Base-by-base conservation (phyloP, 2,329 filamentous ascomycete genomes). In the Alternaria arbusti region DNA sequence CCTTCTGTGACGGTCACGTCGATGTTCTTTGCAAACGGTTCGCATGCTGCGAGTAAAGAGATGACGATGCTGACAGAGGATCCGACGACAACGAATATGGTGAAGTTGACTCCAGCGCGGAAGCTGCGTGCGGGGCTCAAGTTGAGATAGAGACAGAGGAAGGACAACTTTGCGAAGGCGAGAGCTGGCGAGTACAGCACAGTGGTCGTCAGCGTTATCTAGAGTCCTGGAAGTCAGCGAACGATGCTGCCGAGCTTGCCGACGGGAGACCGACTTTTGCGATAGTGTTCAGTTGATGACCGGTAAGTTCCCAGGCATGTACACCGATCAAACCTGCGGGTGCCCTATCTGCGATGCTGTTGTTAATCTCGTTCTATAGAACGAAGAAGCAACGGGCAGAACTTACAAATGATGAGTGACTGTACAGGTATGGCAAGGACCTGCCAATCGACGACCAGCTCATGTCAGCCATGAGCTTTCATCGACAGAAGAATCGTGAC, bases 51-150 rank as follows among this genome's bases (percentile, higher is more conserved):
- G 20, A 70, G 57, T 26, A 70, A 56, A 12, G 70, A 64, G 51
- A 72, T 28, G 45, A 69, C 61, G 5, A 69, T 61, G 50, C 64
- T 65, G 32, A 70, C 40, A 40, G 63, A 66, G 26, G 62, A 70
- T 11, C 64, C 61, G 26, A 70, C 26, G 5, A 70, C 63, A 36
- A 72, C 55, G n/a, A 69, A 67, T 58, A 68, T 70, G 40, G 63
- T 67, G n/a, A 64, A 25, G 28, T 59, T 58, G 2, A 68, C 65
- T 20, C 59, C 20, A 11, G 40, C 61, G 36, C 57, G 63, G 17
- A 68, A 68, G 3, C 52, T 13, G 20, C 9, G 62, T 61, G 15
- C 45, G 13, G 45, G 45, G 23, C 23, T 47, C 22, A 47, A 47
- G 45, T n/a, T 25, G 0, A 47, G 45, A 5, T 47, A 47, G 22